Evolutionary conservation across 2,329 filamentous ascomycete species (phyloP), one percentile per base, ranked within the genome.

Genomic region (Diplodia seriata): DNA sequence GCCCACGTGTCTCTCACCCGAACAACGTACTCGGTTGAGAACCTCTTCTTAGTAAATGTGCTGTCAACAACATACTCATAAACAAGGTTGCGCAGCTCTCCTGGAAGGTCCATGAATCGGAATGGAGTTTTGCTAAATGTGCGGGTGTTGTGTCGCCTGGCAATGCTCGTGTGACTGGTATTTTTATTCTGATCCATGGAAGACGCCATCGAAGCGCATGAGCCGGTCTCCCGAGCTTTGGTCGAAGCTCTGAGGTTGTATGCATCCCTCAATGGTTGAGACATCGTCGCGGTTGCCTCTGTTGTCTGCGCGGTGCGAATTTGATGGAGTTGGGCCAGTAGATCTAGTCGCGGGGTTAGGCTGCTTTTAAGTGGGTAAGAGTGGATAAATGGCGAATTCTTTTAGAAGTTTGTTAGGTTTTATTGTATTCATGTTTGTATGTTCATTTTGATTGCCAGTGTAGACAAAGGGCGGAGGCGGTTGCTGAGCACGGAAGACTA

Each of bases 61-160:
- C 29, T 26, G 4, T 29, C 54, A 18, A 56, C 23, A 31, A 56
- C 33, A 7, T 12, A 4, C 18, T 56, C 54, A 29, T 56, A 56
- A 12, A 56, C 2, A 18, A 7, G 18, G n/a, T 23, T 38, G 15
- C 54, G 54, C 3, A 56, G 15, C 18, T 56, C 54, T 18, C 8
- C 31, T n/a, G 54, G 54, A n/a, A 56, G 18, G 12, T 38, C n/a
- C 54, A 56, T 56, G n/a, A 56, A 56, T 14, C 18, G 31, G 3
- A 56, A 55, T 15, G 38, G 38, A 43, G 38, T 4, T 6, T 8
- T 15, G 40, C 2, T 18, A 1, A 29, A 14, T 12, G 23, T 1
- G 49, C 49, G 31, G 31, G 5, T 33, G 31, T 33, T 33, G 31
- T 33, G 8, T 33, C 31, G 31, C 31, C 31, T 33, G 0, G 31